Evolutionary conservation across 768 basidiomycete species (phyloP), one percentile per base, ranked within the genome.

Genomic region (Lanmaoa rubissima): DNA sequence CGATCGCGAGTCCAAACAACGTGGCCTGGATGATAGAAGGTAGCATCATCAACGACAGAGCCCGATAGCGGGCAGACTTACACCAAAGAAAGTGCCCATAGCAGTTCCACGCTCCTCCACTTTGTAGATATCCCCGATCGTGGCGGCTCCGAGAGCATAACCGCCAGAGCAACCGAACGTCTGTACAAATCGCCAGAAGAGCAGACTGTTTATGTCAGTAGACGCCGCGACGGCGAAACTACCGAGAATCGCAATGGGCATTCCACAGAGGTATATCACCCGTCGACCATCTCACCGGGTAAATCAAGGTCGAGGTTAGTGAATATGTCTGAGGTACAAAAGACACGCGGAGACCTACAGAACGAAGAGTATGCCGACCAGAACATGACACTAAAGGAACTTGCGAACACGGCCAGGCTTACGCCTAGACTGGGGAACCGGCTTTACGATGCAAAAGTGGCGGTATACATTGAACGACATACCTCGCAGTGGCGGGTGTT

Each of bases 71-170:
- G 5, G 21, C 0, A 16, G 7, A 68, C 74, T 49, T 47, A 85
- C 84, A 1, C 74, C 80, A 51, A 82, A 76, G 65, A 82, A 85
- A 1, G 83, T 68, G 0, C 85, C 86, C 75, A 87, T 81, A 0
- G 82, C 84, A 4, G 77, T 73, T 10, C 84, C 78, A 28, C 85
- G 73, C 58, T 87, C 82, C 53, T 88, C 87, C 3, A 86, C 64
- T 48, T 70, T 78, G 68, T 87, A 88, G 3, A 89, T 84, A 62
- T 88, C 87, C 0, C 83, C 84, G 28, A 88, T 83, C 6, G 83
- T 79, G 2, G 80, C 87, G 0, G 78, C 77, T 16, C 79, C 89
- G 51, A 81, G 76, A n/a, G 79, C 81, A 66, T 76, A 64, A 3
- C 77, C 82, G 12, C 80, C 80, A 8, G 84, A 79, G 6, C 82